Base-by-base conservation (phyloP, 225 moss, liverwort and hornwort species). In the Lunularia cruciata region DNA sequence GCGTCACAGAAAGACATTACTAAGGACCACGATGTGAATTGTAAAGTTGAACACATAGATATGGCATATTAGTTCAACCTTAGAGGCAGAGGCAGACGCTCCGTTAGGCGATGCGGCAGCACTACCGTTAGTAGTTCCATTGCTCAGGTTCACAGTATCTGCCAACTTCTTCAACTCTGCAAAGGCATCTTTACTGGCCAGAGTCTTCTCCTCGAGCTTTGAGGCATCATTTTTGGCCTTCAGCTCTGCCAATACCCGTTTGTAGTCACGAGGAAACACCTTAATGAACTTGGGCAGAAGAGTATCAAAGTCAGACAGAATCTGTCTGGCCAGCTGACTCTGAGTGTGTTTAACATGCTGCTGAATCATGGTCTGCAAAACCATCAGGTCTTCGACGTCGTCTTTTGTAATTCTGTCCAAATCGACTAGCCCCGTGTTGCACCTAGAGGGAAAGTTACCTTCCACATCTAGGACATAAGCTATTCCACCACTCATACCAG, bases 261-360 rank as follows among this genome's bases (percentile, higher is more conserved):
- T 94, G 72, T 78, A 94, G 70, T 94, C 91, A 67, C 87, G 79
- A 26, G 94, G 94, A 65, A 80, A 91, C 19, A 94, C 94, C 85
- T 94, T 90, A 8, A 88, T 73, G 34, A 93, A 93, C 43, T 88
- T 90, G 7, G 93, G 86, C 51, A 90, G 82, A 65, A 90, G 79
- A 15, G 80, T 78, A 33, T 93, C 90, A 45, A 93, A 90, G n/a
- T 86, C 60, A 59, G 73, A 28, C 19, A 93, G 80, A 30, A 93
- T 82, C 38, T 90, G 78, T 37, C 82, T 81, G 3, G 92, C 92
- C 4, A 86, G 80, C 65, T 84, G 70, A 43, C 92, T 90, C 0
- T 77, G 71, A 15, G 90, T 90, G 38, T 85, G 82, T 47, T 88
- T 81, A 39, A 86, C 70, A 52, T 92, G 92, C 74, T 92, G 92